Base-by-base conservation (phyloP, 2,329 filamentous ascomycete species). In the Achaetomium macrosporum region DNA sequence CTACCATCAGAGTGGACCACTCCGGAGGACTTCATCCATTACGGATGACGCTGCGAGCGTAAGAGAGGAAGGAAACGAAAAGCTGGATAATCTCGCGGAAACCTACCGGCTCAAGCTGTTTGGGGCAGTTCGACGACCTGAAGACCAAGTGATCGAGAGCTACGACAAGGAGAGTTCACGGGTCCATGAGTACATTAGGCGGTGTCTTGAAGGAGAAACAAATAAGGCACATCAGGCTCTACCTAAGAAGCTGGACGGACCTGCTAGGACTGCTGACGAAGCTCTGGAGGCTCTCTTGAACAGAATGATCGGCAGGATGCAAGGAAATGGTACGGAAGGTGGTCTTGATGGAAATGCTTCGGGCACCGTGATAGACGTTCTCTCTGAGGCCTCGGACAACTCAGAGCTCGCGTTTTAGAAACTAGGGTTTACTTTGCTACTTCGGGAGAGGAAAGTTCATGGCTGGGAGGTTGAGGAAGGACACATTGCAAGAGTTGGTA, bases 281-380 rank as follows among this genome's bases (percentile, higher is more conserved):
- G 50, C 50, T 16, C 15, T 53, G 19, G 47, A 53, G 29, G 47
- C 36, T 3, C 33, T 56, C 5, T 39, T 56, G 19, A 47, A 53
- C 43, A 36, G 40, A 1, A 47, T 53, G 15, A 47, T 56, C 3
- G 6, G 16, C 40, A 43, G 15, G 7, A 9, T 53, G 31, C 42
- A 56, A 8, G 19, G 42, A 8, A 42, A 13, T 11, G 25, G 13
- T 15, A 33, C 35, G 2, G 11, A 15, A 1, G 10, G 9, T 1
- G 20, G 9, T 3, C 5, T 6, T 13, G 0, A 16, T 11, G 30
- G 16, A 7, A 10, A 19, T 16, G 7, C 4, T 25, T 25, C 25
- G 7, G 25, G 25, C 25, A 25, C 25, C 25, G 30, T 19, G 3
- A 20, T 30, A 15, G 13, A 30, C 8, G 2, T 43, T 9, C 30